Evolutionary conservation across 345 rosid genomes (phyloP).

Genomic region (Bretschneidera sinensis): DNA sequence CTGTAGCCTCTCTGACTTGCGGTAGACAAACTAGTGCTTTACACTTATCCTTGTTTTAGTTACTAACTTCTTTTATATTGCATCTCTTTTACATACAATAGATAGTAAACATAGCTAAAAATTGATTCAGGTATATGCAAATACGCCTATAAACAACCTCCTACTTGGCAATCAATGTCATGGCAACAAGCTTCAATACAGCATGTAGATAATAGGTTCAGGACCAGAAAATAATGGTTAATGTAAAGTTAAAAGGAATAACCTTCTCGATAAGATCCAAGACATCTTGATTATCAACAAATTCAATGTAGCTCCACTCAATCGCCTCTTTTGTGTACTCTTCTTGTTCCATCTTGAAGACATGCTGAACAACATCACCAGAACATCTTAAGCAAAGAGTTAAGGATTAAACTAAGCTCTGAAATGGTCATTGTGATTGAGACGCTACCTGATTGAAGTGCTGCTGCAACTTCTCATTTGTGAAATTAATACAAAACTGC

Average conservation of each 20-base stretch:
- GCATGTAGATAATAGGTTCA: not conserved
- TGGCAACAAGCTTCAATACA: not conserved
- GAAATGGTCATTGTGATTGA: conserved; percentile 12
- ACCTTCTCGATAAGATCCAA: conserved; percentile 95
- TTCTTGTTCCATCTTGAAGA: conserved; percentile 98
- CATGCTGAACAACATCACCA: conserved; percentile 57
- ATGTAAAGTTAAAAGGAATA: conserved; percentile 1
- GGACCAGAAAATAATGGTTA: not conserved
- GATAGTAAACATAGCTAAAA: too few relatives aligned
- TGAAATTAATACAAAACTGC: conserved; percentile 93
- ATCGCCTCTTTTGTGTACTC: conserved; percentile 94
- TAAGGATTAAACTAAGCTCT: conserved; percentile 8
- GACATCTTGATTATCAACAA: conserved; percentile 96
- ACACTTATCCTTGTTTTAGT: not conserved
- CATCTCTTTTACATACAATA: not conserved
- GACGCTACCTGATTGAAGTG: conserved; percentile 85
- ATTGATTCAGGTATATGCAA: not conserved
- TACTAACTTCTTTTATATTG: too few relatives aligned
- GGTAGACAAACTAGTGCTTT: not conserved
- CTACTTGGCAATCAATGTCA: not conserved
- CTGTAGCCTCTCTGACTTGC: not conserved
- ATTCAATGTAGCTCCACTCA: conserved; percentile 95
- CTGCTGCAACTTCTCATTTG: conserved; percentile 96
- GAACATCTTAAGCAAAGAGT: conserved; percentile 13
- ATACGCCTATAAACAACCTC: not conserved